Evolutionary conservation across 805 yeast genomes (phyloP), one percentile per base, ranked within the genome.

Genomic region (Candida berthetii): DNA sequence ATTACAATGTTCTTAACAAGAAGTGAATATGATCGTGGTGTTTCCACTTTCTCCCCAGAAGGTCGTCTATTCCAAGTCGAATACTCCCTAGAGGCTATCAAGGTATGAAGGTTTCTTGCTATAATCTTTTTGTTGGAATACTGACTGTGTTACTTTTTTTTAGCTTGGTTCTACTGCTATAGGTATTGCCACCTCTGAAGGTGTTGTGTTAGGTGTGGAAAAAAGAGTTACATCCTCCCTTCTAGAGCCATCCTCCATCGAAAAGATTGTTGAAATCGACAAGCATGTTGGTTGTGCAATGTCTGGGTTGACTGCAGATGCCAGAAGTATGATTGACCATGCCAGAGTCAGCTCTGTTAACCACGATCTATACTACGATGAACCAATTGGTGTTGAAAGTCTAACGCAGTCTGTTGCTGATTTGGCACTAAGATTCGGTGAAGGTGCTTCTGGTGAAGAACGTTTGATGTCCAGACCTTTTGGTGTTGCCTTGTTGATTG

Each of bases 1-100:
- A 3, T 3, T n/a, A 33, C 43, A 40, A 93, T 93, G 99, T 93
- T 93, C 68, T 76, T 93, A 52, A 93, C 99, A n/a, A 85, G 99
- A 82, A 85, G 96, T 68, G 99, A 93, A 72, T 93, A 93, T 65
- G 99, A 93, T 62, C 85, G 99, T 65, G 99, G 99, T 48, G 99
- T 93, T 38, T 85, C 95, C 58, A 95, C 99, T 8, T 93, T 95
- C 64, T 90, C 98, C 2, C 99, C 99, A 20, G 99, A 95, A 63
- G 99, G 99, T 20, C 85, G 99, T 61, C 71, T 93, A 47, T 93
- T 93, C 69, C 99, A 93, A 68, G 99, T 93, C 35, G 99, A 93
- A 64, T 93, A 93, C 64, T 93, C 99, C 9, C 69, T 93, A 43
- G 99, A 93, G 65, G 99, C 99, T 37, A 93, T 93, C 64, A 93